Evolutionary conservation across 2,329 filamentous ascomycete genomes (phyloP).

Genomic region (Scedosporium boydii): DNA sequence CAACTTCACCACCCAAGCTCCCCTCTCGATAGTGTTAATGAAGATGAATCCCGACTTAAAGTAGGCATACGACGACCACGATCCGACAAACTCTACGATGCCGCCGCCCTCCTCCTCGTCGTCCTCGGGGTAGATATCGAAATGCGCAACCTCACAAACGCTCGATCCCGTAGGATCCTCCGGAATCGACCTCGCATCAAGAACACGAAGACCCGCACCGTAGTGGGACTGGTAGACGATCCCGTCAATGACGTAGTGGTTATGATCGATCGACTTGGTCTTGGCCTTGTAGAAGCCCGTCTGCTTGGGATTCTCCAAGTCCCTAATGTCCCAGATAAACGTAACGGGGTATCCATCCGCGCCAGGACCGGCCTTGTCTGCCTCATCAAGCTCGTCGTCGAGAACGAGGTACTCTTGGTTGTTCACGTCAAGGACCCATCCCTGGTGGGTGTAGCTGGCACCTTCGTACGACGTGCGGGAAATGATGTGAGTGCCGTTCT

Average conservation of each 20-base stretch:
- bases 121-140: slow-evolving; percentile 42
- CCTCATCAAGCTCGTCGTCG: slow-evolving; percentile 46
- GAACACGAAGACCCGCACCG: slow-evolving; percentile 34
- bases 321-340: slow-evolving; percentile 40
- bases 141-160: slow-evolving; percentile 38
- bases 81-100: slow-evolving; percentile 28
- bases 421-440: slow-evolving; percentile 38
- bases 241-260: slow-evolving; percentile 36
- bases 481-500: slow-evolving; percentile 33
- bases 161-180: slow-evolving; percentile 32
- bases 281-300: slow-evolving; percentile 32
- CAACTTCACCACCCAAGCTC: slow-evolving; percentile 36
- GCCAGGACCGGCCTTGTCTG: slow-evolving; percentile 25
- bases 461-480: slow-evolving; percentile 46
- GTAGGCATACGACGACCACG: slow-evolving; percentile 38
- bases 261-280: slow-evolving; percentile 34
- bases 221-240: slow-evolving; percentile 41
- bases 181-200: slow-evolving; percentile 25
- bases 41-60: slow-evolving; percentile 40
- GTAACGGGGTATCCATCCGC: slow-evolving; percentile 35
- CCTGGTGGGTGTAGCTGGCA: slow-evolving; percentile 50
- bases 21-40: slow-evolving; percentile 42
- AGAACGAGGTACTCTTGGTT: slow-evolving; percentile 36
- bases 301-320: slow-evolving; percentile 30
- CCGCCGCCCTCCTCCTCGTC: slow-evolving; percentile 28